A percentile compares a stretch with the other conserved stretches of the same genome.
phyloP scores from a whole-genome alignment of 768 basidiomycete species.

The Chiua virens region DNA sequence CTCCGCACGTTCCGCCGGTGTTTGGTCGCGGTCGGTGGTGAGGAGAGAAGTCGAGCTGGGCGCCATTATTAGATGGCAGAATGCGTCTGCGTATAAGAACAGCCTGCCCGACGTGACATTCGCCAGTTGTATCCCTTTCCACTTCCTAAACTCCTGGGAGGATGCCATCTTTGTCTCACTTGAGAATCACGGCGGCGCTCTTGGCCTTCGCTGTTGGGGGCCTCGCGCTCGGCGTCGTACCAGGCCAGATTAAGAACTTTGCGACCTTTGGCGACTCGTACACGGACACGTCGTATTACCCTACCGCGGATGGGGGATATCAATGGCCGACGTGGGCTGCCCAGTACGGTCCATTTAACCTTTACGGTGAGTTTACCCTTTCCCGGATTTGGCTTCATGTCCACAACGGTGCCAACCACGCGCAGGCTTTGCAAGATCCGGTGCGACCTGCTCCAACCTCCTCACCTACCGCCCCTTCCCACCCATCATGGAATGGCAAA shows the following conservation, averaged over 20 bases:
- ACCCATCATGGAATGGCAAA: conserved; percentile 45
- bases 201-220: conserved; percentile 11
- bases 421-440: conserved; percentile 50
- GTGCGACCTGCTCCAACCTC: conserved; percentile 66
- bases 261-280: conserved; percentile 72
- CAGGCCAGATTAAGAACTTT: conserved; percentile 57
- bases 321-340: conserved; percentile 65
- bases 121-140: too few species aligned
- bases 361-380: conserved; percentile 39
- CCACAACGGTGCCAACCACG: too few species aligned
- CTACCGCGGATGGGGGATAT: conserved; percentile 39
- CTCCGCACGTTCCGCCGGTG: too few species aligned
- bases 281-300: conserved; percentile 48
- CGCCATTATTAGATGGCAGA: not conserved
- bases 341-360: conserved; percentile 49
- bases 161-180: not conserved
- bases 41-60: too few species aligned
- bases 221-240: conserved; percentile 25
- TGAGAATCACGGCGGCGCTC: conserved; percentile 5
- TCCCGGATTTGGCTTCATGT: too few species aligned
- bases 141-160: too few species aligned
- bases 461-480: conserved; percentile 60
- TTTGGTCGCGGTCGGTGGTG: too few species aligned
- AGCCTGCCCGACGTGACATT: too few species aligned
- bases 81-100: too few species aligned